phyloP scores from a whole-genome alignment of 2,329 filamentous ascomycete species.

The Alternaria alternata region DNA sequence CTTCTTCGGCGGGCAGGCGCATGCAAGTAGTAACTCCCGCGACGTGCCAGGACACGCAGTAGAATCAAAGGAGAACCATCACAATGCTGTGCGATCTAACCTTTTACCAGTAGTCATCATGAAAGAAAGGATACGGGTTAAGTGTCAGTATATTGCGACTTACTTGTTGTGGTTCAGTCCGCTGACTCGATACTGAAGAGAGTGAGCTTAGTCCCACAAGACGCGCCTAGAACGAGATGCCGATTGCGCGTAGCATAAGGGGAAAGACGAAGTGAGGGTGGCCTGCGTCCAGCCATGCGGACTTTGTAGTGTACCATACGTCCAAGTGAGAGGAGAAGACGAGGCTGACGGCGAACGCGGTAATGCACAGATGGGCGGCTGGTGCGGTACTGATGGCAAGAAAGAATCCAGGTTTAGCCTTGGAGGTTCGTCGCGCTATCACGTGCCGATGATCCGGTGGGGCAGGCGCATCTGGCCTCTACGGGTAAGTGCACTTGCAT shows the following conservation, averaged over 20 bases:
- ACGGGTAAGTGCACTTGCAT: slow-evolving; percentile 1
- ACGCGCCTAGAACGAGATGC: slow-evolving; percentile 7
- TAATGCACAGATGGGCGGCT: neutral
- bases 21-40: slow-evolving; percentile 8
- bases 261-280: neutral
- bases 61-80: slow-evolving; percentile 33
- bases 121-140: neutral
- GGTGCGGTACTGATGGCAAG: neutral
- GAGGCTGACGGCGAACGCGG: neutral
- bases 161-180: slow-evolving; percentile 5
- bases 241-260: slow-evolving; percentile 5
- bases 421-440: slow-evolving; percentile 1
- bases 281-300: slow-evolving; percentile 6
- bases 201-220: neutral
- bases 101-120: slow-evolving; percentile 48
- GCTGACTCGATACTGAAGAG: neutral
- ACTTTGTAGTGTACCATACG: neutral
- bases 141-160: neutral
- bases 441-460: slow-evolving; percentile 9
- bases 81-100: slow-evolving; percentile 35
- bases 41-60: slow-evolving; percentile 12
- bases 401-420: neutral
- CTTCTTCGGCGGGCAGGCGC: slow-evolving; percentile 7
- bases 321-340: neutral
- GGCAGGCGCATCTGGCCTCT: slow-evolving; percentile 18